Percentiles rank a stretch among this genome's conserved stretches.
These are phyloP conservation scores for Arxiozyma heterogenica DNA, from an alignment of 1,139 yeast species.

Conservation along the genomic window DNA sequence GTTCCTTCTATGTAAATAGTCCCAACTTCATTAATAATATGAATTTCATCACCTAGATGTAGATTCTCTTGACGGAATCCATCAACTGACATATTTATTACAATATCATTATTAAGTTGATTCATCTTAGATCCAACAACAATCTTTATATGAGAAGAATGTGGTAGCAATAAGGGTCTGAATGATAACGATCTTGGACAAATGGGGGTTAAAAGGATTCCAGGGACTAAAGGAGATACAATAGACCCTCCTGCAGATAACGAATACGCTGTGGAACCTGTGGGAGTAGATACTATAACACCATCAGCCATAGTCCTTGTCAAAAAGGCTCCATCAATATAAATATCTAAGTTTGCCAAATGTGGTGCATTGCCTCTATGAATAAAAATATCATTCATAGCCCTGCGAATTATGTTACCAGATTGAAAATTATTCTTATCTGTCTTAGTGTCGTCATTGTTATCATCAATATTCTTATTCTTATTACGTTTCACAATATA, in stretches of 20 bases:
- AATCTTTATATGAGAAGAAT: conserved; percentile 58
- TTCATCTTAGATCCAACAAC: conserved; percentile 40
- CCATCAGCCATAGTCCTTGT: conserved; percentile 94
- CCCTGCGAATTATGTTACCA: conserved; percentile 39
- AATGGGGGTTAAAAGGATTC: conserved; percentile 76
- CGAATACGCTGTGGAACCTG: conserved; percentile 93
- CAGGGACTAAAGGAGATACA: conserved; percentile 79
- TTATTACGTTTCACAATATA: conserved; percentile 41
- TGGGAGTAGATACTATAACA: conserved; percentile 74
- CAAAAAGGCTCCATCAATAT: conserved; percentile 68
- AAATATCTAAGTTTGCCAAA: conserved; percentile 70
- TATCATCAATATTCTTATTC: background rate
- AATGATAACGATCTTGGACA: conserved; percentile 84
- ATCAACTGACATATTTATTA: conserved; percentile 59
- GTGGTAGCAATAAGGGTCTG: conserved; percentile 78
- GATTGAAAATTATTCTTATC: conserved; percentile 12
- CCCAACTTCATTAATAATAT: conserved; percentile 53
- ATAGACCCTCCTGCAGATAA: conserved; percentile 87
- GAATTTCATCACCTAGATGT: conserved; percentile 69
- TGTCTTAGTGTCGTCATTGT: background rate
- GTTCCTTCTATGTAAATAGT: conserved; percentile 44
- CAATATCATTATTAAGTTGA: conserved; percentile 31
- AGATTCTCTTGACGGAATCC: conserved; percentile 68
- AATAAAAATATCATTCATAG: conserved; percentile 83
- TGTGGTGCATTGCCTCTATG: conserved; percentile 89